Conservation (phyloP, 345 rosid genomes). For the Populus nigra region DNA sequence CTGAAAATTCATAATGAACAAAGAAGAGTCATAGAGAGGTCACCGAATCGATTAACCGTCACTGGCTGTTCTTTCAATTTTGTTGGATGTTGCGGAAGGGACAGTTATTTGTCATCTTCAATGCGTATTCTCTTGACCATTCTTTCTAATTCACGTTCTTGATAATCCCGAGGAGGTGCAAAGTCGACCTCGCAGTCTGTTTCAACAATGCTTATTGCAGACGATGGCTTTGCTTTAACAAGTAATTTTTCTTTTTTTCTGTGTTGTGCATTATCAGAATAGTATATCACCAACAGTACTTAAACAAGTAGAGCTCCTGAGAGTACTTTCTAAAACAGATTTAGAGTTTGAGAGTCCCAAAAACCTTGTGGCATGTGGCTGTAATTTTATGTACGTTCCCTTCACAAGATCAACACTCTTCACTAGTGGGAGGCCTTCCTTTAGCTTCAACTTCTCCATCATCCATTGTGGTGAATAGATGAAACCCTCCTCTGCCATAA, state of each 20-base stretch:
- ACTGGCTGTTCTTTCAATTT: neutral
- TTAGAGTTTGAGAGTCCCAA: slow-evolving; percentile 13
- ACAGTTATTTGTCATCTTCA: neutral
- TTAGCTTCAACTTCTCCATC: slow-evolving; percentile 27
- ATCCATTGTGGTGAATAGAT: slow-evolving; percentile 18
- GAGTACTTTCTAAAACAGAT: slow-evolving; percentile 14
- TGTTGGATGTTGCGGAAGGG: neutral
- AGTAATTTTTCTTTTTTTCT: neutral
- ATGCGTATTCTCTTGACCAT: neutral
- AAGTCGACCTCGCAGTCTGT: too few relatives aligned
- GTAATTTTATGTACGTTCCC: slow-evolving; percentile 24
- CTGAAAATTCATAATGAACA: neutral
- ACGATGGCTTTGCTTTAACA: neutral
- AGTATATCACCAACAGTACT: slow-evolving; percentile 16
- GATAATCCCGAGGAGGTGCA: neutral
- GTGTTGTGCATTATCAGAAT: neutral
- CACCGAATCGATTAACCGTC: too few relatives aligned
- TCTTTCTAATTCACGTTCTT: neutral
- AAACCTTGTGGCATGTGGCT: slow-evolving; percentile 23
- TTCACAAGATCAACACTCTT: slow-evolving; percentile 2
- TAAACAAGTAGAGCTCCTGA: slow-evolving; percentile 18
- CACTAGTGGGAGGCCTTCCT: neutral
- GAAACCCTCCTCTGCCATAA: slow-evolving; percentile 16
- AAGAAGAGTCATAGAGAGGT: neutral
- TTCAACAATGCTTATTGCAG: too few relatives aligned